Evolutionary conservation across 1,139 yeast genomes (phyloP).

Genomic region (Saccharomyces hybrid): DNA sequence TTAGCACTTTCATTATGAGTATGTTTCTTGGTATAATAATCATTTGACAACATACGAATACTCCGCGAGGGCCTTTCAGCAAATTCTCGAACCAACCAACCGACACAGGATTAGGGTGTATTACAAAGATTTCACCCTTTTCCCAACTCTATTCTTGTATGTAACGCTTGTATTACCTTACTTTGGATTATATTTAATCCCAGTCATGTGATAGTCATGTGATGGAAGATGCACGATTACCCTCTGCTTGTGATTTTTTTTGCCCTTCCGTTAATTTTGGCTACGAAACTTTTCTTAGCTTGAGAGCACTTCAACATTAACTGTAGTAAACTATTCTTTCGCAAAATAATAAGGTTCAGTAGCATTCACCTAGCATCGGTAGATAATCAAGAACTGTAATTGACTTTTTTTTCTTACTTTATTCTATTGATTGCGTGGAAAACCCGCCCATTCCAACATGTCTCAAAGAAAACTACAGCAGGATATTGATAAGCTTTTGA

Average conservation of each 20-base stretch:
- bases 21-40: no score
- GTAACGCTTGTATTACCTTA: neutral
- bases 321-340: neutral
- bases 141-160: no score
- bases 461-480: constrained; percentile 63
- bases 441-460: constrained; percentile 33
- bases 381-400: neutral
- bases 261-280: neutral
- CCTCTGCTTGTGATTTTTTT: neutral
- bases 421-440: neutral
- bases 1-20: no score
- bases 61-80: no score
- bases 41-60: no score
- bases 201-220: neutral
- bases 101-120: no score
- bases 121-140: no score
- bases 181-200: neutral
- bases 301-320: neutral
- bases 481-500: constrained; percentile 93
- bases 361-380: neutral
- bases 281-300: neutral
- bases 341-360: neutral
- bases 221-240: neutral
- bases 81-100: no score
- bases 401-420: neutral